phyloP scores from a whole-genome alignment of 2,329 filamentous ascomycete genomes.

The Nemania diffusa region DNA sequence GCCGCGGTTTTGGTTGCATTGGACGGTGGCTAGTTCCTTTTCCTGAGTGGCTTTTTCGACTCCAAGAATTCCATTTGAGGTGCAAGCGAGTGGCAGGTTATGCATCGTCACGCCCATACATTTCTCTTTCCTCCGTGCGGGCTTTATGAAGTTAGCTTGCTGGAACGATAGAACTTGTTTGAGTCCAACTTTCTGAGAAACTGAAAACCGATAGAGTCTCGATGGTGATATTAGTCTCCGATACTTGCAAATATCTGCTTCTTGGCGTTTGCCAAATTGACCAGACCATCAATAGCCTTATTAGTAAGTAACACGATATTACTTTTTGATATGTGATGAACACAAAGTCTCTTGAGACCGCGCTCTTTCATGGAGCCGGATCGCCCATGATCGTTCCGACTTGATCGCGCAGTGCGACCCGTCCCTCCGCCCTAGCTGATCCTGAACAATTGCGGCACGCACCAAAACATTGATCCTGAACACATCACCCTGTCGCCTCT shows the following conservation, averaged over 20 bases:
- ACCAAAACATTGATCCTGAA: constrained; percentile 12
- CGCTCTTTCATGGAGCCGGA: constrained; percentile 3
- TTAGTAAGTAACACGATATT: constrained; percentile 1
- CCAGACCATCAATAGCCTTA: background rate
- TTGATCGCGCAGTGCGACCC: constrained; percentile 26
- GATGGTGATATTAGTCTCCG: background rate
- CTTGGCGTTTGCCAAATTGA: background rate
- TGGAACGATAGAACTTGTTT: background rate
- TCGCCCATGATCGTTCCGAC: constrained; percentile 19
- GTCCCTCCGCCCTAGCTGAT: constrained; percentile 14
- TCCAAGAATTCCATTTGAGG: constrained; percentile 23
- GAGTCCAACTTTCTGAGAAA: background rate
- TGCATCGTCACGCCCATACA: constrained; percentile 17
- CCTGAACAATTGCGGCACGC: constrained; percentile 18
- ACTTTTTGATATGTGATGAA: constrained; percentile 14
- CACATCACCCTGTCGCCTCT: constrained; percentile 26
- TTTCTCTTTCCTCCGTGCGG: background rate
- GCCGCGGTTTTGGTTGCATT: constrained; percentile 26
- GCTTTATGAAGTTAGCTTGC: background rate
- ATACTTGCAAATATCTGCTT: background rate
- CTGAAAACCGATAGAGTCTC: background rate
- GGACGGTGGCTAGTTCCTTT: constrained; percentile 17
- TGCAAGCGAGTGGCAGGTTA: constrained; percentile 30
- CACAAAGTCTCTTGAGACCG: constrained; percentile 10
- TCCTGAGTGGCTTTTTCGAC: constrained; percentile 13